Percentiles rank a stretch among this genome's conserved stretches.
phyloP scores from a whole-genome alignment of 1,284 basidiomycete species.

The Earliella scabrosa region DNA sequence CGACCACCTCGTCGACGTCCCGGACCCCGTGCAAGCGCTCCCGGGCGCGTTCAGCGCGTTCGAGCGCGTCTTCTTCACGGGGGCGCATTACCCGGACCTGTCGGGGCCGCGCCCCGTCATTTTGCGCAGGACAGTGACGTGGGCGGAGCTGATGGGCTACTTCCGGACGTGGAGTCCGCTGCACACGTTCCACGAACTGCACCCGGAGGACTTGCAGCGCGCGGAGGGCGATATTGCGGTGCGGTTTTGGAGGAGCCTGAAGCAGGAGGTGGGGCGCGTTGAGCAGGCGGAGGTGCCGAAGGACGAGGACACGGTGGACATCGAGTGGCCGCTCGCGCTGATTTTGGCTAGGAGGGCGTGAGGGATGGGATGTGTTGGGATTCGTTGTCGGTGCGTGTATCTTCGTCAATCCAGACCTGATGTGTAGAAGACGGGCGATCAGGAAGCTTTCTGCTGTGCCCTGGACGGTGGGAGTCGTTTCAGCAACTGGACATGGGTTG shows the following conservation, averaged over 20 bases:
- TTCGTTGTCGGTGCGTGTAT: too few species aligned
- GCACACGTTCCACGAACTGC: conserved; percentile 68
- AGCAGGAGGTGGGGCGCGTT: conserved; percentile 45
- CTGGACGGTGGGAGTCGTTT: too few species aligned
- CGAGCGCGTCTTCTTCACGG: conserved; percentile 59
- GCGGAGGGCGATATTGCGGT: conserved; percentile 65
- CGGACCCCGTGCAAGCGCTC: conserved; percentile 51
- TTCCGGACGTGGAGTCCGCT: conserved; percentile 76
- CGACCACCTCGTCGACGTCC: conserved; percentile 70
- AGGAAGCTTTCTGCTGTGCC: too few species aligned
- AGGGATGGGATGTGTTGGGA: background rate
- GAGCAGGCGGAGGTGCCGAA: conserved; percentile 39
- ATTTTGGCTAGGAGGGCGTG: conserved; percentile 49
- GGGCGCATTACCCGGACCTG: conserved; percentile 50
- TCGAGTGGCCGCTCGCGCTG: conserved; percentile 79
- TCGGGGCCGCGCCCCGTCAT: conserved; percentile 54
- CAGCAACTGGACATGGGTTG: too few species aligned
- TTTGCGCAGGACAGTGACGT: conserved; percentile 64
- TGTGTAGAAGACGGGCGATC: too few species aligned
- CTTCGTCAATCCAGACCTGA: too few species aligned
- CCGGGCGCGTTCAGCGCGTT: conserved; percentile 44
- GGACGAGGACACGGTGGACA: conserved; percentile 51
- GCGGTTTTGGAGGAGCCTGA: conserved; percentile 59
- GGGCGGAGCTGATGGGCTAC: conserved; percentile 70
- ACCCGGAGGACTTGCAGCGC: conserved; percentile 59